Evolutionary conservation across 108 stramenopile genomes (phyloP).

Genomic region (Craspedostauros australis): DNA sequence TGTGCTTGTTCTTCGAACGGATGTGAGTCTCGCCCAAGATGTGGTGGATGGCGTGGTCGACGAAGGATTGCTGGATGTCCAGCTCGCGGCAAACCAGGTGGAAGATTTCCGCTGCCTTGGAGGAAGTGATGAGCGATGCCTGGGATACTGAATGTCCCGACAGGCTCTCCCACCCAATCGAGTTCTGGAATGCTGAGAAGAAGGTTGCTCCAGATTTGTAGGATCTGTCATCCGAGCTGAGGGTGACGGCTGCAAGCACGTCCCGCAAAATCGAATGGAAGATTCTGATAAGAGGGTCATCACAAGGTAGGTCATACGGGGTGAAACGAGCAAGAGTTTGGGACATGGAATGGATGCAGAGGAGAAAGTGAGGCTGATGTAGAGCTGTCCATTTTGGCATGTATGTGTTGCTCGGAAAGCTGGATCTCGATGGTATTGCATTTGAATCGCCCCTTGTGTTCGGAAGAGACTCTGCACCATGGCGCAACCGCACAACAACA

Average conservation of each 20-base stretch:
- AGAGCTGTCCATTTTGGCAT: neutral
- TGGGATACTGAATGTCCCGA: conserved; percentile 25
- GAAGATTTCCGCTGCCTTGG: conserved; percentile 6
- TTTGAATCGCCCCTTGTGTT: no score
- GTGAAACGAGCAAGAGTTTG: no score
- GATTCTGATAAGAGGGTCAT: conserved; percentile 24
- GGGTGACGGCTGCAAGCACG: conserved; percentile 14
- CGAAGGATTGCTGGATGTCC: conserved; percentile 40
- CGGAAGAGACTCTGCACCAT: no score
- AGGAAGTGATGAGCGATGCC: neutral
- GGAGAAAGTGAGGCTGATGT: no score
- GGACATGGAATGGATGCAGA: no score
- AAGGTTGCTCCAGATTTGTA: neutral
- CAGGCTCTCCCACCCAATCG: conserved; percentile 27
- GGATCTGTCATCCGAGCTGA: conserved; percentile 8
- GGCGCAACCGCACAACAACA: no score
- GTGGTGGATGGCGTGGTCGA: conserved; percentile 31
- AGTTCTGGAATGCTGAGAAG: conserved; percentile 18
- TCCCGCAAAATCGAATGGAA: conserved; percentile 49
- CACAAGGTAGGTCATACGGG: no score
- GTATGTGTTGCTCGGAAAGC: no score
- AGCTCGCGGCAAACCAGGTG: conserved; percentile 37
- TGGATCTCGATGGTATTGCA: no score
- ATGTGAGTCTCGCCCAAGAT: conserved; percentile 9
- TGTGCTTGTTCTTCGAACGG: neutral